Evolutionary conservation across 2,329 filamentous ascomycete species (phyloP), one percentile per base, ranked within the genome.

Genomic region (Cladosporium cucumerinum): DNA sequence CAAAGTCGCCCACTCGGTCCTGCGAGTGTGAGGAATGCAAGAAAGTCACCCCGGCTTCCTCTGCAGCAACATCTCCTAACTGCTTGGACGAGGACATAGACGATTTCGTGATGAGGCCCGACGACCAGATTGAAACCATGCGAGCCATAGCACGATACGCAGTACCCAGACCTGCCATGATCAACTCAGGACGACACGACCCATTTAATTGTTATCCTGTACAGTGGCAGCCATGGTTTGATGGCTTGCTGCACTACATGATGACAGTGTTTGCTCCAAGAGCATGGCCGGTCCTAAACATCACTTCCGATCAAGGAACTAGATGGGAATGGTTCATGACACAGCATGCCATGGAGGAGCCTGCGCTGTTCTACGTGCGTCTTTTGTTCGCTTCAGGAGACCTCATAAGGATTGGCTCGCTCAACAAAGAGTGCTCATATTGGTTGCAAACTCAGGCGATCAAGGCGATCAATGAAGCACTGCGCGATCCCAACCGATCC

Each of bases 321-420:
- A 66, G 66, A 14, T 75, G 73, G 73, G 73, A 75, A 65, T 69
- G 70, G 67, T 75, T 72, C 67, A 74, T 75, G 72, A 74, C 71
- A 1, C 72, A 73, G 61, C 71, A 72, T 23, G 71, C 73, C 11
- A 69, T 75, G 7, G 65, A 71, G 1, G 74, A 76, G 39, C 70
- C 74, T 5, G 74, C 74, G 10, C 62, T 76, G n/a, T 75, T 75
- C 65, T 73, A 74, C 36, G 73, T 76, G 8, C 72, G 73, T 14
- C 65, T 76, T 1, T 67, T 76, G 3, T 75, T 75, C 57, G 73
- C 73, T 11, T 72, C 72, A 23, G 74, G 73, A 6, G 74, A 76
- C 46, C 65, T 76, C 67, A 70, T 74, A 32, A 61, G 69, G 12
- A 61, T 75, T 2, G 67, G 68, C 4, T 66, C 66, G 2, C 39